These are phyloP conservation scores for Dioscorea zingiberensis DNA, from an alignment of 106 monocot genomes.

Conservation along the genomic window DNA sequence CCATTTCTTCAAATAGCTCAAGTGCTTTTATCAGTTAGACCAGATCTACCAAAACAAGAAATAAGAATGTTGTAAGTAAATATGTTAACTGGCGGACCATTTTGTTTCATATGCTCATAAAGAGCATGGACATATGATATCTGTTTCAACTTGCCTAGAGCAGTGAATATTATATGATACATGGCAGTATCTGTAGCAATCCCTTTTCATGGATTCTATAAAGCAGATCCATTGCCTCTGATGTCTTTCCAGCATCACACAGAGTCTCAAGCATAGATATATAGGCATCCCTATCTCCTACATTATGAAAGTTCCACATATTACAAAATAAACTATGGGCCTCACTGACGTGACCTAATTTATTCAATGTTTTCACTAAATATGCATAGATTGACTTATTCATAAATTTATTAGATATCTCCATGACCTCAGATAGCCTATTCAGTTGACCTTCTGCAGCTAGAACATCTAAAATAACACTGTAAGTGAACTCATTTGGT, in stretches of 20 bases:
- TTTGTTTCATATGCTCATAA: conserved; percentile 66
- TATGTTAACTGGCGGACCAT: conserved; percentile 61
- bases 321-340: conserved; percentile 82
- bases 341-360: conserved; percentile 77
- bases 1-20: conserved; percentile 82
- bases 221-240: conserved; percentile 82
- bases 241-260: conserved; percentile 67
- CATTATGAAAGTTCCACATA: conserved; percentile 77
- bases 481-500: conserved; percentile 91
- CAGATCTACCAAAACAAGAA: conserved; percentile 76
- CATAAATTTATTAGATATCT: conserved; percentile 65
- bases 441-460: conserved; percentile 49
- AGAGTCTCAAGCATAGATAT: conserved; percentile 80
- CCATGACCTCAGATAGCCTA: conserved; percentile 59
- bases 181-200: conserved; percentile 57
- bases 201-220: conserved; percentile 73
- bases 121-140: conserved; percentile 37
- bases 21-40: conserved; percentile 55
- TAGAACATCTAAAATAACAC: conserved; percentile 54
- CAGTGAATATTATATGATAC: conserved; percentile 81
- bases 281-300: conserved; percentile 67
- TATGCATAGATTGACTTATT: conserved; percentile 62
- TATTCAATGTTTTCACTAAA: conserved; percentile 67
- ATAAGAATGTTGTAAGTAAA: conserved; percentile 95
- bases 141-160: conserved; percentile 69